Base-by-base conservation (phyloP, 75 land plant genomes). In the Pinus albicaulis region DNA sequence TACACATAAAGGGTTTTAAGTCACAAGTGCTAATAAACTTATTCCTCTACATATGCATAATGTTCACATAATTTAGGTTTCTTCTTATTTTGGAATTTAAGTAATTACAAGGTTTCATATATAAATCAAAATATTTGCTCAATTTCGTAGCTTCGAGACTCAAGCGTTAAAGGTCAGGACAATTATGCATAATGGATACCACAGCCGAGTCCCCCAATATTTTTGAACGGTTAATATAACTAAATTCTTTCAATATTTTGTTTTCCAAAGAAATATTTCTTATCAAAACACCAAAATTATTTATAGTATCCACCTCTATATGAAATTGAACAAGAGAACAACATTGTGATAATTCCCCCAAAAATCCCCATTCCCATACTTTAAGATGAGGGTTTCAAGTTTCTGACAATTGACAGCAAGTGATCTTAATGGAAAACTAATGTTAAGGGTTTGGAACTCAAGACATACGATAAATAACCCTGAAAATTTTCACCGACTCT, bases 341-440 rank as follows among this genome's bases (percentile, higher is more conserved):
- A 57, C 76, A 69, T 26, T 61, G 55, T 34, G 86, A 14, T 24
- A 85, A 72, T 17, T 74, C 80, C 8, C 2, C 15, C 48, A n/a
- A n/a, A 81, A 73, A 41, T 81, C 61, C 4, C 72, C 86, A 70
- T 38, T 23, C 71, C 44, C 60, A 69, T 81, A 83, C 74, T 78
- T 74, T 17, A 85, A 68, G 58, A 60, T 36, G 8, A 82, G 24
- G 20, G 81, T 74, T 69, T 52, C 56, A 20, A 85, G 31, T 2
- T 68, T 36, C n/a, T 22, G 22, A 52, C 84, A 85, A 7, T 76
- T 59, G 8, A 11, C 25, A 5, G 84, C 76, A 4, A 81, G 55
- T 19, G 80, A 52, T 48, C 74, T 69, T 68, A 85, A 61, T 15
- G 76, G 77, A 62, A 75, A 11, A 38, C 77, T 76, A 38, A 85